A percentile compares a stretch with the other conserved stretches of the same genome.
These are phyloP conservation scores for Guyanaporus albipodus DNA, from an alignment of 768 basidiomycete species.

Conservation along the genomic window DNA sequence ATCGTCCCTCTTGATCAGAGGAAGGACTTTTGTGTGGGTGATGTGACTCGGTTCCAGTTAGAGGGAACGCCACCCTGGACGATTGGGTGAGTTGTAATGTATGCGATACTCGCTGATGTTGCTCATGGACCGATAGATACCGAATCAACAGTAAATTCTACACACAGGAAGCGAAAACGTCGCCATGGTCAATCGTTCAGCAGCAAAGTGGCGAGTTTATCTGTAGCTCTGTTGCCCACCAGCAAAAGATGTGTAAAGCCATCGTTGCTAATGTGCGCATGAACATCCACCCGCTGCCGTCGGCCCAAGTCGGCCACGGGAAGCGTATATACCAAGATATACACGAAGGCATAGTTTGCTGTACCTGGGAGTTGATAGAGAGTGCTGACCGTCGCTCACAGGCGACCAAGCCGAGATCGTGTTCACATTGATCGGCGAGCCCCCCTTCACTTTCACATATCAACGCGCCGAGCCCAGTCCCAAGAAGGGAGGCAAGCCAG, in stretches of 20 bases:
- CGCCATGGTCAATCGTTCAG: constrained; percentile 83
- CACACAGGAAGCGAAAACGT: constrained; percentile 68
- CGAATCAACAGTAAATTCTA: constrained; percentile 72
- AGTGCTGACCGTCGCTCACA: constrained; percentile 25
- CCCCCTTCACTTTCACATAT: constrained; percentile 96
- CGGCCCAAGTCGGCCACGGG: constrained; percentile 86
- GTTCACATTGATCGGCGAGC: constrained; percentile 85
- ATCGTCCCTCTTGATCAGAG: constrained; percentile 81
- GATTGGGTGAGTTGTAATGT: constrained; percentile 53
- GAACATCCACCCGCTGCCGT: constrained; percentile 77
- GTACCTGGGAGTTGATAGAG: neutral
- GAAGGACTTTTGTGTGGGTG: constrained; percentile 86
- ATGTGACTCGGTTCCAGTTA: constrained; percentile 85
- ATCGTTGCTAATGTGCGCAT: constrained; percentile 71
- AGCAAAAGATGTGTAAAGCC: constrained; percentile 88
- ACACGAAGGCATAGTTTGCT: constrained; percentile 62
- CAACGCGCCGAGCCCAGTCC: constrained; percentile 71
- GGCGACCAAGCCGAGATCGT: constrained; percentile 92
- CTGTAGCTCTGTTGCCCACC: constrained; percentile 87
- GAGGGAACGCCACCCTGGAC: constrained; percentile 95
- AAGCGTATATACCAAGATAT: constrained; percentile 79
- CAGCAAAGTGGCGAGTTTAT: constrained; percentile 80
- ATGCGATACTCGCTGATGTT: neutral
- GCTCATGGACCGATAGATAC: constrained; percentile 49
- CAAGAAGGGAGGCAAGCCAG: constrained; percentile 65